These are phyloP conservation scores for Colletotrichum chrysophilum DNA, from an alignment of 2,329 filamentous ascomycete species.

Conservation along the genomic window DNA sequence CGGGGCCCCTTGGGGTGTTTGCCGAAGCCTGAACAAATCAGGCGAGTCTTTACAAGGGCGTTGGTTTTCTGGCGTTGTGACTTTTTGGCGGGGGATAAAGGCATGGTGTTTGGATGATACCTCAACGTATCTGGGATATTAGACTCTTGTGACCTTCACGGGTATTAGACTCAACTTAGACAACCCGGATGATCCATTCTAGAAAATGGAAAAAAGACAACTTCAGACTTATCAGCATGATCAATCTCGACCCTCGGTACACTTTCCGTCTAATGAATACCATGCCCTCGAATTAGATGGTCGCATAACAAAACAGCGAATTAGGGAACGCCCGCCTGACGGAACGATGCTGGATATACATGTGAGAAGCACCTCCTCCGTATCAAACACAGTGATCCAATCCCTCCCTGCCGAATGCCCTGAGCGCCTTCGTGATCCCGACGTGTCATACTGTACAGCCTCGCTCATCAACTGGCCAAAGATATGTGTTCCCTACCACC, in stretches of 20 bases:
- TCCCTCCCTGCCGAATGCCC: background rate
- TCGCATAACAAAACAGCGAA: background rate
- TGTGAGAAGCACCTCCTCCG: background rate
- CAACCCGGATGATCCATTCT: slow-evolving; percentile 9
- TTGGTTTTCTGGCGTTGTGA: slow-evolving; percentile 1
- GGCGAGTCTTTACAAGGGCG: background rate
- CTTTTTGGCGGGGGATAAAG: background rate
- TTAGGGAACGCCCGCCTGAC: slow-evolving; percentile 13
- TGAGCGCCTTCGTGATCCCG: slow-evolving; percentile 9
- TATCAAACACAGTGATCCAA: slow-evolving; percentile 1
- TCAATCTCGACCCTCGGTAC: background rate
- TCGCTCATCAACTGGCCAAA: background rate
- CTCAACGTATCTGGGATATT: slow-evolving; percentile 28
- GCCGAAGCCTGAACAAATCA: slow-evolving; percentile 26
- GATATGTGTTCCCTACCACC: background rate
- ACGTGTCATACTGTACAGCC: slow-evolving; percentile 18
- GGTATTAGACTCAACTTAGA: slow-evolving; percentile 28
- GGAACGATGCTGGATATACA: slow-evolving; percentile 22
- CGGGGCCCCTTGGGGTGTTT: slow-evolving; percentile 60
- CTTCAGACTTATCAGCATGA: background rate
- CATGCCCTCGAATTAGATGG: slow-evolving; percentile 3
- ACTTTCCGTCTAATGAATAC: background rate
- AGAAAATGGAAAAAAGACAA: background rate
- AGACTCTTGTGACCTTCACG: slow-evolving; percentile 22
- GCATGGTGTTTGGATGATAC: slow-evolving; percentile 21